phyloP scores from a whole-genome alignment of 2,329 filamentous ascomycete species.

The Bertia moriformis region DNA sequence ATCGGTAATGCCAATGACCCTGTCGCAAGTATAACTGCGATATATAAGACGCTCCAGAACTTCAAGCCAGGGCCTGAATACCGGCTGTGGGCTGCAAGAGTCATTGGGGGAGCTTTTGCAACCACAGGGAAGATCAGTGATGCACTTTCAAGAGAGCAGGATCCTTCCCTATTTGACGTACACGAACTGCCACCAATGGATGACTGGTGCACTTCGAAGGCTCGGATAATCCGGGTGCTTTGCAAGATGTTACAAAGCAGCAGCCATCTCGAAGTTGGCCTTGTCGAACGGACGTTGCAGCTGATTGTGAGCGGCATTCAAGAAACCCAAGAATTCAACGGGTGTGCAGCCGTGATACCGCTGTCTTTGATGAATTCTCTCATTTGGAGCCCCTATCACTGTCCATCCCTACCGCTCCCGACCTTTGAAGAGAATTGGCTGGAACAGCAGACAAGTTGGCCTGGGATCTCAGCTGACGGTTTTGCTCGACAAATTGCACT shows the following conservation, averaged over 20 bases:
- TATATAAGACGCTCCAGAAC: conserved; percentile 30
- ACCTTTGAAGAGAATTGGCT: not conserved
- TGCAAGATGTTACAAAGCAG: conserved; percentile 47
- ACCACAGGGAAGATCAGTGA: conserved; percentile 55
- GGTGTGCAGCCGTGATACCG: not conserved
- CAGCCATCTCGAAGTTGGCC: conserved; percentile 36
- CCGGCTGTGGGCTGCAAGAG: conserved; percentile 70
- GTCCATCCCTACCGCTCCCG: not conserved
- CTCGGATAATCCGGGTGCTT: conserved; percentile 44
- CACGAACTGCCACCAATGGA: conserved; percentile 25
- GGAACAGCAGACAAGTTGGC: not conserved
- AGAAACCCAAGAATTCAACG: not conserved
- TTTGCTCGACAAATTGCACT: conserved; percentile 9
- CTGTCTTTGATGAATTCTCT: not conserved
- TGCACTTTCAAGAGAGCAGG: conserved; percentile 45
- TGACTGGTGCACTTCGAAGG: conserved; percentile 34
- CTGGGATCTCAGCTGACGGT: not conserved
- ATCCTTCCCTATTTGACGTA: conserved; percentile 31
- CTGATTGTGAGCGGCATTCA: conserved; percentile 27
- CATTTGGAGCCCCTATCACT: not conserved
- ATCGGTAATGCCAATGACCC: conserved; percentile 54
- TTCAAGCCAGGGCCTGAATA: conserved; percentile 46
- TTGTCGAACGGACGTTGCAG: conserved; percentile 45
- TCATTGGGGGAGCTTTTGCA: conserved; percentile 72
- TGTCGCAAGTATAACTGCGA: conserved; percentile 41